These are phyloP conservation scores for Cordyceps militaris DNA, from an alignment of 2,329 filamentous ascomycete species.

Conservation along the genomic window DNA sequence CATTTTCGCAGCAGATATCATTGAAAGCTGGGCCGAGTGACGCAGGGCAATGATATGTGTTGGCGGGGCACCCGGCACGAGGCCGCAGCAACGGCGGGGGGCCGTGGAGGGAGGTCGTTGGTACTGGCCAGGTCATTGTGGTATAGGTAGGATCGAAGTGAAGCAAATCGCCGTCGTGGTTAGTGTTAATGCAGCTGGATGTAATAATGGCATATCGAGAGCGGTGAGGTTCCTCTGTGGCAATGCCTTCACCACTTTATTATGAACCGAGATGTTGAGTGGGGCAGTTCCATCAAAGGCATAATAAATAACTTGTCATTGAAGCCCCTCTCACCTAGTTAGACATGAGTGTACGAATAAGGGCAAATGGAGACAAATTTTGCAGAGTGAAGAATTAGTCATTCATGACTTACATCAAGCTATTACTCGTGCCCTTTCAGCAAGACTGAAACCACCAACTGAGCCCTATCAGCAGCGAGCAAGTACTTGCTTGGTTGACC, in stretches of 20 bases:
- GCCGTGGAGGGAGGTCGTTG: slow-evolving; percentile 18
- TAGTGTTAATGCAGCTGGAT: neutral
- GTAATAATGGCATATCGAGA: neutral
- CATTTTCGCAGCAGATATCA: slow-evolving; percentile 44
- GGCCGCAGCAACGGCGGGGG: slow-evolving; percentile 16
- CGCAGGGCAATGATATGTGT: slow-evolving; percentile 45
- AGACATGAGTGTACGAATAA: too few species aligned
- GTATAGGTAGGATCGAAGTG: neutral
- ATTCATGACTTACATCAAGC: neutral
- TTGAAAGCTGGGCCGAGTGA: slow-evolving; percentile 39
- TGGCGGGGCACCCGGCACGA: slow-evolving; percentile 36
- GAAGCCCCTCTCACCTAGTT: too few species aligned
- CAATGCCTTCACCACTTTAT: neutral
- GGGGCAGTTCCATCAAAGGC: neutral
- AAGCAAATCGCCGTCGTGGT: neutral
- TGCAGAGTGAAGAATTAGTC: neutral
- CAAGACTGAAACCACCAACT: too few species aligned
- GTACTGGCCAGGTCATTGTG: neutral
- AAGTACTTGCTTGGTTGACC: slow-evolving; percentile 8
- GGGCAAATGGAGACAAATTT: neutral
- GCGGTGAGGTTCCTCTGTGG: neutral
- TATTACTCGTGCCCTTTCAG: neutral
- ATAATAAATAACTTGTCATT: too few species aligned
- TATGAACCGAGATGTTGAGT: neutral
- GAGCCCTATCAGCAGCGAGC: neutral